phyloP scores from a whole-genome alignment of 805 yeast genomes.

The Millerozyma miso region DNA sequence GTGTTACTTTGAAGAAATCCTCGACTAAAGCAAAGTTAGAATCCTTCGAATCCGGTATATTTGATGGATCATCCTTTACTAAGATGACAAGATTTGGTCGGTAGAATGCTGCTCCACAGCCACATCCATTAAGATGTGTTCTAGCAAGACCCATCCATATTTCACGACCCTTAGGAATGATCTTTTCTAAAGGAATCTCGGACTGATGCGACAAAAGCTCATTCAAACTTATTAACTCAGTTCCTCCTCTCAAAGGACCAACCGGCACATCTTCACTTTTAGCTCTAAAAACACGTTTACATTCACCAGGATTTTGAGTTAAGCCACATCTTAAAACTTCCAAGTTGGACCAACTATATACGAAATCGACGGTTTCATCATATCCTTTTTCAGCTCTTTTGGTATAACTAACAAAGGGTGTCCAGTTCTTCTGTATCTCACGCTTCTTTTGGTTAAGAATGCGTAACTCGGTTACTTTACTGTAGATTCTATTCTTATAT shows the following conservation, averaged over 20 bases:
- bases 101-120: constrained; percentile 37
- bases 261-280: constrained; percentile 9
- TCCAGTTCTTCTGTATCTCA: constrained; percentile 34
- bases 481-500: constrained; percentile 13
- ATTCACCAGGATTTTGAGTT: constrained; percentile 12
- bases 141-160: constrained; percentile 39
- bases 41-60: constrained; percentile 2
- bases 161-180: constrained; percentile 23
- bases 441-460: constrained; percentile 7
- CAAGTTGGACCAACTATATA: constrained; percentile 30
- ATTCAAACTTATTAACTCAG: constrained; percentile 25
- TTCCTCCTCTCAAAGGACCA: constrained; percentile 36
- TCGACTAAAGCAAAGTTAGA: constrained; percentile 4
- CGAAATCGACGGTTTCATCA: constrained; percentile 27
- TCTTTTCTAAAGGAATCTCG: constrained; percentile 9
- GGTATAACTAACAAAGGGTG: constrained; percentile 29
- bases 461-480: constrained; percentile 17
- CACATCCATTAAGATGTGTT: constrained; percentile 35
- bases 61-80: constrained; percentile 11
- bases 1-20: constrained; percentile 23
- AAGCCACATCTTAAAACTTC: constrained; percentile 23
- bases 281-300: constrained; percentile 12
- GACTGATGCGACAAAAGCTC: constrained; percentile 12
- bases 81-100: constrained; percentile 36
- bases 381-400: constrained; percentile 18